Evolutionary conservation across 2,329 filamentous ascomycete species (phyloP).

Genomic region (Xylaria sp.): DNA sequence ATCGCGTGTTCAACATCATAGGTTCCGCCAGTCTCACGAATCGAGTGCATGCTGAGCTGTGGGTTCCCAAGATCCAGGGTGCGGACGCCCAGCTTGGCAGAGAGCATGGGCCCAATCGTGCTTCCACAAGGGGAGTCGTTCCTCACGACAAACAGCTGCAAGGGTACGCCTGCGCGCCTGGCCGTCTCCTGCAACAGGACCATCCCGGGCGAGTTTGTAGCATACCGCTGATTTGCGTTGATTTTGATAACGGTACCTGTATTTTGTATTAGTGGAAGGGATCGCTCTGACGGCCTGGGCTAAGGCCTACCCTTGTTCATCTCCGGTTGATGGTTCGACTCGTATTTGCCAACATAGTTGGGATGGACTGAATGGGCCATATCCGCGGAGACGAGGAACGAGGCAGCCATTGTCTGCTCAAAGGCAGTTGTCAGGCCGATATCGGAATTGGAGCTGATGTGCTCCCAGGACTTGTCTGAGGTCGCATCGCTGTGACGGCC

Average conservation of each 20-base stretch:
- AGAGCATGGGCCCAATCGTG: slow-evolving; percentile 97
- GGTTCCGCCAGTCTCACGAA: slow-evolving; percentile 87
- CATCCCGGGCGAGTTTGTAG: slow-evolving; percentile 94
- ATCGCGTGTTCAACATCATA: slow-evolving; percentile 87
- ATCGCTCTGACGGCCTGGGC: not conserved
- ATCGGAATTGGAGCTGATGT: slow-evolving; percentile 54
- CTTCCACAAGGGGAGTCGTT: slow-evolving; percentile 95
- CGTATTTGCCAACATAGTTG: slow-evolving; percentile 92
- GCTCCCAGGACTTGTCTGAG: slow-evolving; percentile 68
- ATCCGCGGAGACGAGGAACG: slow-evolving; percentile 93
- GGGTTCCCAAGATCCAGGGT: slow-evolving; percentile 94
- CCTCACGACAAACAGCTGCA: slow-evolving; percentile 94
- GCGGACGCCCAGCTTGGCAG: slow-evolving; percentile 80
- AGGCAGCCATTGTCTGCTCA: slow-evolving; percentile 88
- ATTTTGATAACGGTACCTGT: slow-evolving; percentile 83
- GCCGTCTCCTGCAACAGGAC: slow-evolving; percentile 90
- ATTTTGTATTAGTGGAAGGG: slow-evolving; percentile 2
- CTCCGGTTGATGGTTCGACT: slow-evolving; percentile 84
- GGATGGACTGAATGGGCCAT: slow-evolving; percentile 98
- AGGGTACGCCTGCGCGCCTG: slow-evolving; percentile 71
- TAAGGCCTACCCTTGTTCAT: slow-evolving; percentile 77
- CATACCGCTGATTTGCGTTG: slow-evolving; percentile 96
- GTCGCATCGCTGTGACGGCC: slow-evolving; percentile 50
- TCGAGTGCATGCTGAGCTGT: slow-evolving; percentile 95
- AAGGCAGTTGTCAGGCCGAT: slow-evolving; percentile 76